Evolutionary conservation across 805 yeast genomes (phyloP).

Genomic region (Kregervanrija pseudodelftensis): DNA sequence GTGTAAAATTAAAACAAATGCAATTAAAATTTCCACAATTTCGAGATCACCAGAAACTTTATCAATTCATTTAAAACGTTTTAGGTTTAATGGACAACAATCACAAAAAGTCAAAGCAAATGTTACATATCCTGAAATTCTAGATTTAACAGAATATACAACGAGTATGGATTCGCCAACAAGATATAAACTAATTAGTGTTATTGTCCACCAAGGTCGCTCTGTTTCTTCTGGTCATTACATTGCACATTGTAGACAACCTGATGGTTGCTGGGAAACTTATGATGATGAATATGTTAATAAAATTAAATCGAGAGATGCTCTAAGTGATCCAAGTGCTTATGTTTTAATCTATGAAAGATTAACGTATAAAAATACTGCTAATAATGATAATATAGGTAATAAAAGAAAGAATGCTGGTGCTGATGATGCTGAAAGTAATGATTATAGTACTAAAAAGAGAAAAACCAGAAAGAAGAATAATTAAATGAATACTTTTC

Average conservation of each 20-base stretch:
- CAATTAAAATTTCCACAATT: slow-evolving; percentile 67
- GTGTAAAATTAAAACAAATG: slow-evolving; percentile 71
- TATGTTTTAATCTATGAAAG: slow-evolving; percentile 83
- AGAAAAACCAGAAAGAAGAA: background rate
- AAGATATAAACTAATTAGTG: slow-evolving; percentile 67
- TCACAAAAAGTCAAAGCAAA: slow-evolving; percentile 84
- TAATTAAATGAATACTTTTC: background rate
- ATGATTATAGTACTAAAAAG: background rate
- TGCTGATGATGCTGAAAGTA: background rate
- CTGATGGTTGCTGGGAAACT: slow-evolving; percentile 87
- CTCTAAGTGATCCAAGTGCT: slow-evolving; percentile 79
- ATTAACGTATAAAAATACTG: slow-evolving; percentile 44
- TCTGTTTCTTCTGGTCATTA: slow-evolving; percentile 92
- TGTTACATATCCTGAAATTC: slow-evolving; percentile 68
- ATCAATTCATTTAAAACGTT: slow-evolving; percentile 81
- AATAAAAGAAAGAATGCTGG: background rate
- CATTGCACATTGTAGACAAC: slow-evolving; percentile 83
- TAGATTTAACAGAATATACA: slow-evolving; percentile 65
- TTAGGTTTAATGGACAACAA: slow-evolving; percentile 71
- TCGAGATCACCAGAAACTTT: slow-evolving; percentile 83
- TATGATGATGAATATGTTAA: slow-evolving; percentile 91
- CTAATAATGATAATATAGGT: background rate
- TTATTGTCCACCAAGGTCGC: slow-evolving; percentile 91
- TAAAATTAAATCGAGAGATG: slow-evolving; percentile 62
- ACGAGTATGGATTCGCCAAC: slow-evolving; percentile 39